Base-by-base conservation (phyloP, 371 early-diverging fungal species). In the Actinomortierella ambigua region DNA sequence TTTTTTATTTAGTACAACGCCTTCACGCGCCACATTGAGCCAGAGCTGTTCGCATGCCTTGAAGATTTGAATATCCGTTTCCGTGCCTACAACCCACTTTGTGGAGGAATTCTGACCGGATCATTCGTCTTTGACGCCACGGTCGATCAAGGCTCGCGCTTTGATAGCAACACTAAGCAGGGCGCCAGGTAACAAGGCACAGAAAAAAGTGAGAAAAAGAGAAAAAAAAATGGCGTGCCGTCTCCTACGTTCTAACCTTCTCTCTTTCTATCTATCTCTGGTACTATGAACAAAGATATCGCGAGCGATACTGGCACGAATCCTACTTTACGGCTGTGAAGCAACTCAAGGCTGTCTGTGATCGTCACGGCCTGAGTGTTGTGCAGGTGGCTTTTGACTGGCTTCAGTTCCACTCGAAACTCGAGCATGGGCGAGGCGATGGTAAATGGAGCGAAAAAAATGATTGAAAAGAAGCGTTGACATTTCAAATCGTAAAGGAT, bases 71-170 rank as follows among this genome's bases (percentile, higher is more conserved):
- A 77, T 11, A 84, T 89, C 56, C 55, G 54, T 15, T 80, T 79
- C 47, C 68, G 81, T 69, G 86, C 86, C 0, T 89, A 86, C 75
- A 89, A 87, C 63, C 88, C 88, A 0, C 69, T 87, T 17, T 80
- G 82, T 26, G 90, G 90, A 40, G 90, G 90, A 22, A 50, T 86
- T 9, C 60, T 85, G 18, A 64, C 79, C 8, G 82, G 84, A 0
- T 65, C 76, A 0, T 77, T 79, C 55, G 53, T 44, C 13, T 75
- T 79, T 34, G 77, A 81, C 1, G 59, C 56, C 3, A 42, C 64
- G 4, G 71, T 77, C n/a, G 83, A 79, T 43, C 53, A 59, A 15
- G 84, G 83, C 18, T 81, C 84, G 17, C 77, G 85, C 2, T 86
- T 86, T 75, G 84, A 85, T 60, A 80, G 80, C 0, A 60, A 77